Base-by-base conservation (phyloP, 371 early-diverging fungal species). In the Mortierella sp. region DNA sequence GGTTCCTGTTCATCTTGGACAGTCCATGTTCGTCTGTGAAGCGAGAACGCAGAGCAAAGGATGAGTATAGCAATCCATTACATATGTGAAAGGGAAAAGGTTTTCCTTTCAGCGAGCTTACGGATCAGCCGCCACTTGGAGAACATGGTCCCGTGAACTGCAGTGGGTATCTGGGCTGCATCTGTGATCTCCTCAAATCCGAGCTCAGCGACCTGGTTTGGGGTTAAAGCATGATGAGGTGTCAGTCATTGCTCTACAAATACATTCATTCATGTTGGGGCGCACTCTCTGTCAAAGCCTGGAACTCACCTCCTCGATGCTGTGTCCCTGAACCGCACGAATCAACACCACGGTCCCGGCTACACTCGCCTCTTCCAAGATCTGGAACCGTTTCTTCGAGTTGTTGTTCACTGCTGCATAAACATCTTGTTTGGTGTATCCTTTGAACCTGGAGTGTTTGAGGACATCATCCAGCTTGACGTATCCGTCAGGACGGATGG, bases 321-420 rank as follows among this genome's bases (percentile, higher is more conserved):
- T 87, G 70, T 96, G 96, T 3, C 96, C 97, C 79, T 96, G 96
- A 55, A 90, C 92, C 4, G 96, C 96, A 29, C 92, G 84, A 48
- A 96, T 92, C 60, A 62, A 81, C n/a, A 28, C 45, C 19, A 39
- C 66, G 10, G 77, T 66, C 3, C 54, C 74, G n/a, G 63, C 63
- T 3, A 48, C 71, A 22, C 60, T 43, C 5, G n/a, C 64, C 28
- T 78, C 55, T n/a, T 78, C 46, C 4, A 66, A 41, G 21, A 96
- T 60, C 43, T 82, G 74, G 60, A 82, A 96, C 13, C 97, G 85
- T 70, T 94, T 86, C 79, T 96, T 96, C 61, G 91, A 91, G 68
- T 93, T 93, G 16, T 77, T 79, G 3, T 82, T 81, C 1, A 95
- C 96, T 0, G 90, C 85, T 10, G 67, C 61, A 54, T 86, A 65